Base-by-base conservation (phyloP, 805 yeast species). In the Lachancea sp. region DNA sequence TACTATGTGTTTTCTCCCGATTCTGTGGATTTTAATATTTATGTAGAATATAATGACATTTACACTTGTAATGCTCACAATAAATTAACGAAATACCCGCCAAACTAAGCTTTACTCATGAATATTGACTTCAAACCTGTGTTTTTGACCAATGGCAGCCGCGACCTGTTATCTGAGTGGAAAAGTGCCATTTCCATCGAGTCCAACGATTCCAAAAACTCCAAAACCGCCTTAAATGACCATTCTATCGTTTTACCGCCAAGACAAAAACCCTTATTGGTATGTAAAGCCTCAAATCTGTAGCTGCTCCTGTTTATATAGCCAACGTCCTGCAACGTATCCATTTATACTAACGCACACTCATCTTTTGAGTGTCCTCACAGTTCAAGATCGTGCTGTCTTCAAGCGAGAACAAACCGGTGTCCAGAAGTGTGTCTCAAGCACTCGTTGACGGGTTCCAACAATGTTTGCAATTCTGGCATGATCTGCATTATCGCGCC, bases 231-330 rank as follows among this genome's bases (percentile, higher is more conserved):
- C 12, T 15, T 40, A 8, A 20, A 40, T 18, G 15, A 32, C 9
- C 30, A 33, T 31, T 18, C 36, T 10, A 17, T 38, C 16, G 36
- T 34, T 35, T 39, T 44, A 39, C 47, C 47, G 43, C 47, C 47
- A 16, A 38, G 36, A 26, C 47, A 44, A 27, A 17, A 25, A 16
- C 30, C 19, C 5, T 20, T 44, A 19, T 6, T 3, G 22, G 47
- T 44, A 44, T 4, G 47, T 43, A 16, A 22, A 8, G 8, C 8
- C 25, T 6, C 25, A 22, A n/a, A n/a, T n/a, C n/a, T n/a, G n/a
- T n/a, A n/a, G n/a, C n/a, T n/a, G n/a, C n/a, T n/a, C n/a, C n/a
- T n/a, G n/a, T n/a, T n/a, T n/a, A n/a, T n/a, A n/a, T n/a, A n/a
- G n/a, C n/a, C n/a, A n/a, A n/a, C n/a, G n/a, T n/a, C n/a, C n/a